Percentiles rank a stretch among this genome's conserved stretches.
Conservation (phyloP, 495 filamentous ascomycete species). For the Neurospora sp. region DNA sequence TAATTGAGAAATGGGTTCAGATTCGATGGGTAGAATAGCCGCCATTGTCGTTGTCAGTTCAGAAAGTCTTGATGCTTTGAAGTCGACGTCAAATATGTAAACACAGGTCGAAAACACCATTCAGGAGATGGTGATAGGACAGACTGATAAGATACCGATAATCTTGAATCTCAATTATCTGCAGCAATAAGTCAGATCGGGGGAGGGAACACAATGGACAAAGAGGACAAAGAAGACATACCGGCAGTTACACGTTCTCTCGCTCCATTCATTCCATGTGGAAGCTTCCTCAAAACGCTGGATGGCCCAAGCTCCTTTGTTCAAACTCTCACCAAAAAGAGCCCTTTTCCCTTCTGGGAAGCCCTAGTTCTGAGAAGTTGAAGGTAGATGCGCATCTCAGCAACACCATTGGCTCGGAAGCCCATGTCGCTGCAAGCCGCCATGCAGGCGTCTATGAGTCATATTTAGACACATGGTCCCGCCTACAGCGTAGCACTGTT, state of each 20-base stretch:
- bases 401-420: slow-evolving; percentile 13
- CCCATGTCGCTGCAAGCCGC: slow-evolving; percentile 14
- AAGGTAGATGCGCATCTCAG: slow-evolving; percentile 10
- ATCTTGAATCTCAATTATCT: not conserved
- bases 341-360: not conserved
- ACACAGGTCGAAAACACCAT: slow-evolving; percentile 7
- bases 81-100: slow-evolving; percentile 10
- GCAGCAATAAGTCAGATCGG: not conserved
- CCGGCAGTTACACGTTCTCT: not conserved
- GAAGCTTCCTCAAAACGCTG: not conserved
- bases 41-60: not conserved
- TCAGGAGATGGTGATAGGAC: not conserved
- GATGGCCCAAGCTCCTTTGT: not conserved
- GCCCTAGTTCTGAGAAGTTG: slow-evolving; percentile 12
- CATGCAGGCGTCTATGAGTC: slow-evolving; percentile 23
- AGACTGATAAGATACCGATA: not conserved
- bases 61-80: slow-evolving; percentile 7
- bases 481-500: slow-evolving; percentile 4
- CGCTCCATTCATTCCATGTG: not conserved
- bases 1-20: slow-evolving; percentile 6
- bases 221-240: not conserved
- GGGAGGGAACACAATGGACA: not conserved
- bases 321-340: not conserved
- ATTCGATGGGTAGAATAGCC: slow-evolving; percentile 3
- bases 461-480: slow-evolving; percentile 23